These are phyloP conservation scores for Plenodomus biglobosus DNA, from an alignment of 2,329 filamentous ascomycete species.

Conservation along the genomic window DNA sequence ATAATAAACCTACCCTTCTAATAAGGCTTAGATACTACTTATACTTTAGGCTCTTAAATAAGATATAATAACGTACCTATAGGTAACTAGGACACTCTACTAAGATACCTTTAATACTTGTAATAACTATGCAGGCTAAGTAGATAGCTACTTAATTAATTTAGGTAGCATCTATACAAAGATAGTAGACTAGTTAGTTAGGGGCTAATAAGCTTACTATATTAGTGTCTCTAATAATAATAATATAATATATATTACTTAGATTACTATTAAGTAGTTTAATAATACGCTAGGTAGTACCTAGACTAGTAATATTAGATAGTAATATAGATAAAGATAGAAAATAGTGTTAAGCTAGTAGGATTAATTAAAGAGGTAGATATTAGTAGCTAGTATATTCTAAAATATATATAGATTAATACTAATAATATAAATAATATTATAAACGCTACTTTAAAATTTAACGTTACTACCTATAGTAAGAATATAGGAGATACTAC, in stretches of 20 bases:
- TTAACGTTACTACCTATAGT: slow-evolving; percentile 9
- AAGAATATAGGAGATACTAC: slow-evolving; percentile 5
- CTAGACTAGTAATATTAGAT: slow-evolving; percentile 15
- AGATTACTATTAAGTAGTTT: slow-evolving; percentile 8
- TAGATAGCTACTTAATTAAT: neutral
- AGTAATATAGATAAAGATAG: slow-evolving; percentile 10
- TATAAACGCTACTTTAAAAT: slow-evolving; percentile 6
- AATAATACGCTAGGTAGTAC: slow-evolving; percentile 7
- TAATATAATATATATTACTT: slow-evolving; percentile 7
- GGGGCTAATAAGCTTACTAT: neutral
- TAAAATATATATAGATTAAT: slow-evolving; percentile 16
- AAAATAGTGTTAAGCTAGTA: slow-evolving; percentile 4
- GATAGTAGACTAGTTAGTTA: neutral
- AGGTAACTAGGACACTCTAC: too few relatives aligned
- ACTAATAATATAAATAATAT: slow-evolving; percentile 11
- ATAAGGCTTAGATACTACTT: too few relatives aligned
- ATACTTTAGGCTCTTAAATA: too few relatives aligned
- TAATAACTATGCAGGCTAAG: neutral
- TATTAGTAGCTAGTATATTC: slow-evolving; percentile 2
- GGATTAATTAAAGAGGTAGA: slow-evolving; percentile 3
- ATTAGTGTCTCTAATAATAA: slow-evolving; percentile 1
- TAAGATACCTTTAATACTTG: neutral
- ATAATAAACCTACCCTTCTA: too few relatives aligned
- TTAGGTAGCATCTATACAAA: neutral
- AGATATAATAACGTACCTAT: too few relatives aligned